These are phyloP conservation scores for Panicum miliaceum DNA, from an alignment of 176 grass and related monocot species.

Conservation along the genomic window DNA sequence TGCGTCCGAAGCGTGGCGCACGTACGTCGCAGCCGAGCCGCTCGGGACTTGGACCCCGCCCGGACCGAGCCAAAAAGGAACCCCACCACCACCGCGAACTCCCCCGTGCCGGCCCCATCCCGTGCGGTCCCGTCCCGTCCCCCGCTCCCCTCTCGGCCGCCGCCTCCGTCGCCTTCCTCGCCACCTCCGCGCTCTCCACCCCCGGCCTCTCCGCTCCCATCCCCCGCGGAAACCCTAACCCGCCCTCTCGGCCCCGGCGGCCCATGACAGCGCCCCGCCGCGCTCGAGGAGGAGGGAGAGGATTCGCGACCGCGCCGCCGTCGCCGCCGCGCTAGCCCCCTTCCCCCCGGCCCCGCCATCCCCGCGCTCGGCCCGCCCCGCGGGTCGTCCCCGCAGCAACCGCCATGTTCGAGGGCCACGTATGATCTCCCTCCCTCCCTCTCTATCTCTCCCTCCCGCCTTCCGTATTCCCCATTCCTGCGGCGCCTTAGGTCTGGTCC, in stretches of 20 bases:
- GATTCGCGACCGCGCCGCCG: constrained; percentile 21
- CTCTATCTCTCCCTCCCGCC: neutral
- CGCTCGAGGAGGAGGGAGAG: constrained; percentile 33
- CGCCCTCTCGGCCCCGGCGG: neutral
- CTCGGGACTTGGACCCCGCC: neutral
- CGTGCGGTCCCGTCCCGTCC: neutral
- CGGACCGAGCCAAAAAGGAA: constrained; percentile 4
- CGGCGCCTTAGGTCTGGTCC: neutral
- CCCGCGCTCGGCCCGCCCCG: constrained; percentile 1
- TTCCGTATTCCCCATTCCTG: constrained; percentile 1
- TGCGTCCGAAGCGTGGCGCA: constrained; percentile 22
- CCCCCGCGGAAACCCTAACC: constrained; percentile 33
- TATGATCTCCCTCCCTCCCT: constrained; percentile 35
- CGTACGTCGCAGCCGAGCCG: constrained; percentile 8
- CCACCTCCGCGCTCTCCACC: neutral
- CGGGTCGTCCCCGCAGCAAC: constrained; percentile 11
- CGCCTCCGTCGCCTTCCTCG: constrained; percentile 41
- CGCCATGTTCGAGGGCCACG: constrained; percentile 70
- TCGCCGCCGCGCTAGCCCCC: constrained; percentile 26
- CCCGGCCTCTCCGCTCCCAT: neutral
- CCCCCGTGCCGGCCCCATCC: constrained; percentile 26
- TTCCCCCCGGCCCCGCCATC: neutral
- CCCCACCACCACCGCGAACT: neutral
- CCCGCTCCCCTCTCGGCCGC: neutral
- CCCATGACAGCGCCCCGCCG: constrained; percentile 30